Evolutionary conservation across 2,329 filamentous ascomycete genomes (phyloP), one percentile per base, ranked within the genome.

Genomic region (Penicillium sp.): DNA sequence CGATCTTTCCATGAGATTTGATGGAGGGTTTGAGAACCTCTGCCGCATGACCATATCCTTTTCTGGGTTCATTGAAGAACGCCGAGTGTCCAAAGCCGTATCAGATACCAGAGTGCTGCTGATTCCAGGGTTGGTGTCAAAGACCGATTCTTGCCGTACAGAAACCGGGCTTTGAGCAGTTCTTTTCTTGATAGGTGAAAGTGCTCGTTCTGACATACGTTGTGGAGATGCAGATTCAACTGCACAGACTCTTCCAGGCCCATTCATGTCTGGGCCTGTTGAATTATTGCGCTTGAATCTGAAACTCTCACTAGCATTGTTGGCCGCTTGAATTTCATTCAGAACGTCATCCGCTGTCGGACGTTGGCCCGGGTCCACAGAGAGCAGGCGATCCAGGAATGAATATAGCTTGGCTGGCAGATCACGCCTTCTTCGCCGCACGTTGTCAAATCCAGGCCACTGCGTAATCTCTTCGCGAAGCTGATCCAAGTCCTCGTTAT

Each of bases 311-410:
- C 80, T 72, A 11, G 73, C 67, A 36, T 68, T 72, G 4, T 45
- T 45, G 9, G 72, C 72, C 2, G 80, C 83, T 57, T 86, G 84
- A 68, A 95, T 88, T 2, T 82, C 86, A 8, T 77, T 76, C 35
- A 97, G 69, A 1, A 98, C 91, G 48, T 97, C 90, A 39, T 83
- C 87, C 1, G 93, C 90, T 39, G 83, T 88, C 0, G 93, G 93
- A 5, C 93, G 78, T 47, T 90, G 81, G 1, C 75, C 72, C 0
- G 91, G 88, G 50, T 90, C 78, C 9, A 94, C 74, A 1, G 89
- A 84, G 5, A 98, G 77, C 4, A 98, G 75, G 47, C 82, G 82
- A 65, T 89, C 90, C 4, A 98, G 76, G 46, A 95, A 83, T 39
- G 82, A 81, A 68, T 97, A 98, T 0, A 98, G 78, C 65, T 88